Percentiles rank a stretch among this genome's conserved stretches.
These are phyloP conservation scores for Auxenochlorella pyrenoidosa DNA, from an alignment of 139 green algal genomes.

Conservation along the genomic window DNA sequence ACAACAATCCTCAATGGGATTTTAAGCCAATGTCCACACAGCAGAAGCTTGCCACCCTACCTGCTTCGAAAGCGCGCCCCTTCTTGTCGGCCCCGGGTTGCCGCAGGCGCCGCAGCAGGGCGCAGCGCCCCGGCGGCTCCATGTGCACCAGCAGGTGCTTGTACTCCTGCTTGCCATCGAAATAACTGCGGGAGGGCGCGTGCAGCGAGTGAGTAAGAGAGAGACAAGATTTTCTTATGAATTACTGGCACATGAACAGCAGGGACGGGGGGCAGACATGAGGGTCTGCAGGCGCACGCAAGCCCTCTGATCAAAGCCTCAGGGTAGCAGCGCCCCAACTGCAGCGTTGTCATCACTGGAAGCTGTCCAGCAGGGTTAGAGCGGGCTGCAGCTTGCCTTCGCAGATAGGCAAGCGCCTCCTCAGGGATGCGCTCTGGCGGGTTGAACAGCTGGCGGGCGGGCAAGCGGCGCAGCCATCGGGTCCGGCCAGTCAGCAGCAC, in stretches of 20 bases:
- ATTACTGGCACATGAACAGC: too few relatives aligned
- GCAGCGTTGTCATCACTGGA: not conserved
- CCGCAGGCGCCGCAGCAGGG: conserved; percentile 21
- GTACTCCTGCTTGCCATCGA: not conserved
- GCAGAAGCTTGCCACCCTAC: not conserved
- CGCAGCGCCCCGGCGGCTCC: not conserved
- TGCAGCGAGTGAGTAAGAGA: too few relatives aligned
- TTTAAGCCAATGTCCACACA: too few relatives aligned
- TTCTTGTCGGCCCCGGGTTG: not conserved
- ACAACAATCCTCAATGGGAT: too few relatives aligned
- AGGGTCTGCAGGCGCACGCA: too few relatives aligned
- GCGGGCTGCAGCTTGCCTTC: not conserved
- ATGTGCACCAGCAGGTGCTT: conserved; percentile 4
- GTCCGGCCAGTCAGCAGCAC: conserved; percentile 13
- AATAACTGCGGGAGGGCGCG: conserved; percentile 18
- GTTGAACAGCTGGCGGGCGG: not conserved
- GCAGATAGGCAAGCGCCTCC: not conserved
- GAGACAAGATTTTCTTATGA: too few relatives aligned
- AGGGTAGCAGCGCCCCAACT: too few relatives aligned
- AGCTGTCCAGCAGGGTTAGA: not conserved
- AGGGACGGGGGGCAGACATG: too few relatives aligned
- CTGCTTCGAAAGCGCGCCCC: not conserved
- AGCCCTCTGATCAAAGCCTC: too few relatives aligned
- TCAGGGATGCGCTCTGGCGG: conserved; percentile 3
- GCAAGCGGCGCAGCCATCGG: not conserved